These are phyloP conservation scores for Rhizomucor miehei DNA, from an alignment of 371 early-diverging fungal species.

Conservation along the genomic window DNA sequence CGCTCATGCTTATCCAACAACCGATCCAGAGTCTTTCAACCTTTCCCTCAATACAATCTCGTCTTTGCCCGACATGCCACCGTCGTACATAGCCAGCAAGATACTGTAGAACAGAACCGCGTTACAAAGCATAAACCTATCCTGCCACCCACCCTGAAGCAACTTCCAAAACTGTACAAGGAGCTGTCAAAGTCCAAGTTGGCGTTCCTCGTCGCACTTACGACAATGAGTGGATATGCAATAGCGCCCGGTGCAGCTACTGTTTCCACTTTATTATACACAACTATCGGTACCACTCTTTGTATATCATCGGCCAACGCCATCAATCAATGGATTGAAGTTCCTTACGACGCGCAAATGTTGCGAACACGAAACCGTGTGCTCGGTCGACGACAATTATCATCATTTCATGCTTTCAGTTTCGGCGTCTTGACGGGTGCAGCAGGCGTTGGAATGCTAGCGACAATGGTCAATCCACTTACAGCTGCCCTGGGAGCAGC, in stretches of 20 bases:
- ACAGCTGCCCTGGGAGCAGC: conserved; percentile 78
- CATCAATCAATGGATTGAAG: conserved; percentile 95
- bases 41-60: background rate
- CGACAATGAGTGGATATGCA: conserved; percentile 95
- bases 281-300: conserved; percentile 86
- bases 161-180: conserved; percentile 54
- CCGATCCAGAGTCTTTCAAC: background rate
- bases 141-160: conserved; percentile 25
- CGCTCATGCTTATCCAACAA: too few species aligned
- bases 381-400: conserved; percentile 78
- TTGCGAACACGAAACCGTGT: conserved; percentile 86
- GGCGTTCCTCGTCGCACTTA: conserved; percentile 86
- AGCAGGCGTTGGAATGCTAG: conserved; percentile 67
- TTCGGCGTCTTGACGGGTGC: conserved; percentile 76
- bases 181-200: conserved; percentile 81
- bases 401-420: conserved; percentile 83
- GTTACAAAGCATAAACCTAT: conserved; percentile 44
- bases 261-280: conserved; percentile 71
- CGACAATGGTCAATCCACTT: conserved; percentile 80
- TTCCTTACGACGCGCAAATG: conserved; percentile 98
- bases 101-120: conserved; percentile 2
- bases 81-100: background rate
- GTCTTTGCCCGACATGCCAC: conserved; percentile 14
- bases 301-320: conserved; percentile 94
- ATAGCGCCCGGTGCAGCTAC: conserved; percentile 80